phyloP scores from a whole-genome alignment of 1,284 basidiomycete species.

The Trametes hirsuta region DNA sequence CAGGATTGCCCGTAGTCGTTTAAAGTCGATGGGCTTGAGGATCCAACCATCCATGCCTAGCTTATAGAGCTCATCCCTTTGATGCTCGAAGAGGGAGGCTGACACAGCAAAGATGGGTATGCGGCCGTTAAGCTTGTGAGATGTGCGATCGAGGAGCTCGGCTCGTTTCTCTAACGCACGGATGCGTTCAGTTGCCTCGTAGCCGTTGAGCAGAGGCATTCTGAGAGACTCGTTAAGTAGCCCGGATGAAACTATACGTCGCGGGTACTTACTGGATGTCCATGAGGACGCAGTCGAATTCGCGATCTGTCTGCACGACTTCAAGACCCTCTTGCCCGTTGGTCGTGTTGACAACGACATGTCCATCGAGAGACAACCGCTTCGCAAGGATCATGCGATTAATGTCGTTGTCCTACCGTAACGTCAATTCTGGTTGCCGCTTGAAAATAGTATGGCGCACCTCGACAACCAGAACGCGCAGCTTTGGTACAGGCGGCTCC shows the following conservation, averaged over 20 bases:
- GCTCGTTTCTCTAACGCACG: constrained; percentile 56
- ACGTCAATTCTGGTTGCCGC: neutral
- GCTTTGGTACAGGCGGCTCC: constrained; percentile 26
- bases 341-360: constrained; percentile 66
- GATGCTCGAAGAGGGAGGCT: constrained; percentile 71
- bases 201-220: constrained; percentile 86
- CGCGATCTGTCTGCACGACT: constrained; percentile 58
- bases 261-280: constrained; percentile 71
- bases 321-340: constrained; percentile 83
- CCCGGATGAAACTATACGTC: neutral
- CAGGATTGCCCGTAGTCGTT: constrained; percentile 64
- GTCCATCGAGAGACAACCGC: constrained; percentile 69
- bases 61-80: constrained; percentile 59
- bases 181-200: constrained; percentile 72
- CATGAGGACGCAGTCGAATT: constrained; percentile 82
- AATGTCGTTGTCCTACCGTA: constrained; percentile 70
- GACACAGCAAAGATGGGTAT: constrained; percentile 88
- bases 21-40: constrained; percentile 86
- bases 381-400: constrained; percentile 78
- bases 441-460: constrained; percentile 37
- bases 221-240: constrained; percentile 39
- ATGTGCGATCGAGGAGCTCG: constrained; percentile 35
- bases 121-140: constrained; percentile 64
- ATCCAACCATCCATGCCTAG: constrained; percentile 85
- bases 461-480: constrained; percentile 77